Evolutionary conservation across 805 yeast species (phyloP).

Genomic region (Pichia rugopelliculosa): DNA sequence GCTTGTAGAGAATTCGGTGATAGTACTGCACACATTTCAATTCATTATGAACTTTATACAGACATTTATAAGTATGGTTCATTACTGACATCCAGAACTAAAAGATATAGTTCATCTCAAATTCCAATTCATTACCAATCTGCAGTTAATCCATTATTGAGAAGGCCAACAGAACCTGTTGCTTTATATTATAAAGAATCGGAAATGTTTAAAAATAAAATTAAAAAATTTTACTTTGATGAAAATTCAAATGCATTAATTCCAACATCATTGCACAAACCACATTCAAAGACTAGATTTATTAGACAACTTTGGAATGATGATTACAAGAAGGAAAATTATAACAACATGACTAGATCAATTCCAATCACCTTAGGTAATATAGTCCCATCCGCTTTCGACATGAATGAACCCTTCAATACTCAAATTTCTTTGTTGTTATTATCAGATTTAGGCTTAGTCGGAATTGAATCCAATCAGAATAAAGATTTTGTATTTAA

Average conservation of each 20-base stretch:
- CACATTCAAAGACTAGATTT: conserved; percentile 4
- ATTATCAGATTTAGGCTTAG: neutral
- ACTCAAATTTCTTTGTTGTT: neutral
- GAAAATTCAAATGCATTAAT: neutral
- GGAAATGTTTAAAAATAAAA: conserved; percentile 1
- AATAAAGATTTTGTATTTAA: conserved; percentile 6
- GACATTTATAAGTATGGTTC: conserved; percentile 5
- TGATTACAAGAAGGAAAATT: conserved; percentile 1
- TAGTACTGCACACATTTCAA: neutral
- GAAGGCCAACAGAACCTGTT: neutral
- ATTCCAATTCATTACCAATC: conserved; percentile 5
- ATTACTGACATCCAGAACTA: neutral
- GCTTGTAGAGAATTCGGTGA: conserved; percentile 2
- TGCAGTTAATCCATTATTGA: neutral
- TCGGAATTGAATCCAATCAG: neutral
- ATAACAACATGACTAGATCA: neutral
- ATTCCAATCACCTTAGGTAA: neutral
- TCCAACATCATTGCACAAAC: neutral
- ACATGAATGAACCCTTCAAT: neutral
- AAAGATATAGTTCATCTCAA: neutral
- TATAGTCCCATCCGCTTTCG: neutral
- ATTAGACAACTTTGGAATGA: conserved; percentile 5
- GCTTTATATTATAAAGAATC: neutral
- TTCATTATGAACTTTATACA: conserved; percentile 1
- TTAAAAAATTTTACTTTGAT: conserved; percentile 7